Evolutionary conservation across 768 basidiomycete genomes (phyloP).

Genomic region (Phanerochaete sordida): DNA sequence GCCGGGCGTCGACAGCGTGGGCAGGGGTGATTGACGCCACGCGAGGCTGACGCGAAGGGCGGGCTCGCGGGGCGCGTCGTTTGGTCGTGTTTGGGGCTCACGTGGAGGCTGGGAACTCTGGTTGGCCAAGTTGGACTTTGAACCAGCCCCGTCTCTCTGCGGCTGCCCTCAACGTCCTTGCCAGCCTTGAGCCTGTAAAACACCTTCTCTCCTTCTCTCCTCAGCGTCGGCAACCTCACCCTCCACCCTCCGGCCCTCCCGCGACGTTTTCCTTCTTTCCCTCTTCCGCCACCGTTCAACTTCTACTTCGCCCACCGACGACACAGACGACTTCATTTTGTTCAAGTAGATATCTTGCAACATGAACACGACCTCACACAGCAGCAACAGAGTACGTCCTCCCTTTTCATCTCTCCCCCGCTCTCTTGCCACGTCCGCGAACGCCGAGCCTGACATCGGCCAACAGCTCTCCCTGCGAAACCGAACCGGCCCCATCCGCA

Average conservation of each 20-base stretch:
- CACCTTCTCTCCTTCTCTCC: neutral
- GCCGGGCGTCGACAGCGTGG: neutral
- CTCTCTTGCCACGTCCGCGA: slow-evolving; percentile 12
- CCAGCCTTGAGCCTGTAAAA: slow-evolving; percentile 10
- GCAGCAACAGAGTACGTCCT: slow-evolving; percentile 54
- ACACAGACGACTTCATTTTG: neutral
- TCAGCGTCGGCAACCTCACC: neutral
- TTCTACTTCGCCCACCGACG: neutral
- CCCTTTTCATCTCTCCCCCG: slow-evolving; percentile 9
- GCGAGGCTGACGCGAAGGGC: neutral
- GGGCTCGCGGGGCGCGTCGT: slow-evolving; percentile 2
- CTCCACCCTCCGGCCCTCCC: neutral
- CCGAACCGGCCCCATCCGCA: slow-evolving; percentile 60
- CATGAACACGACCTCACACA: slow-evolving; percentile 44
- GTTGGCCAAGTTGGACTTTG: slow-evolving; percentile 8
- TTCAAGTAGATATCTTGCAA: neutral
- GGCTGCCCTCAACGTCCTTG: slow-evolving; percentile 8
- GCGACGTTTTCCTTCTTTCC: neutral
- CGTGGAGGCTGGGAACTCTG: slow-evolving; percentile 6
- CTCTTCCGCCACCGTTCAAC: neutral
- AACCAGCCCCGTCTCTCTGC: slow-evolving; percentile 1
- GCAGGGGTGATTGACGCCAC: neutral
- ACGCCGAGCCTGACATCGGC: neutral
- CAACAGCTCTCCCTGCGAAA: slow-evolving; percentile 62
- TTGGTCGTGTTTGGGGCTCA: slow-evolving; percentile 4